phyloP scores from a whole-genome alignment of 176 grass and related monocot genomes.

The Cenchrus purpureus region DNA sequence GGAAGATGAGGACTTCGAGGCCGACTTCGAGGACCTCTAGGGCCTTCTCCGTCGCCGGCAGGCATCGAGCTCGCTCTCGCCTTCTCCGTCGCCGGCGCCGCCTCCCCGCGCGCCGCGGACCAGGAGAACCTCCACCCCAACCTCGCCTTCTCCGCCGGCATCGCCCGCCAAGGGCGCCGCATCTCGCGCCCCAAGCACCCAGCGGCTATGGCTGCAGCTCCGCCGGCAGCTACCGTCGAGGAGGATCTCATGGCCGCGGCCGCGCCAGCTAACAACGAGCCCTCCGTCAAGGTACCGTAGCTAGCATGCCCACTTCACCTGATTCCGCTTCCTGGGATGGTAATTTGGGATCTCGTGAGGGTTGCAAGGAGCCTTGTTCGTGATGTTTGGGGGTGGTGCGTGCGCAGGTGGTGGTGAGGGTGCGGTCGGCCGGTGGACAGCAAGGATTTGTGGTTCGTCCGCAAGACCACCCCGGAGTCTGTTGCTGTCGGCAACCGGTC shows the following conservation, averaged over 20 bases:
- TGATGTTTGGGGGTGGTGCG: slow-evolving; percentile 14
- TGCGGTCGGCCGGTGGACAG: slow-evolving; percentile 50
- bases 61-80: slow-evolving; percentile 50
- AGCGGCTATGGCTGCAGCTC: neutral
- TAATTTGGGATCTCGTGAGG: neutral
- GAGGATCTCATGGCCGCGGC: neutral
- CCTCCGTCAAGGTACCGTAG: slow-evolving; percentile 45
- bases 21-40: no score
- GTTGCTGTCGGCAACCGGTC: slow-evolving; percentile 65
- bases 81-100: slow-evolving; percentile 23
- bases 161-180: slow-evolving; percentile 42
- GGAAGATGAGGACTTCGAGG: no score
- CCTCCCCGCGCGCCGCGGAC: slow-evolving; percentile 35
- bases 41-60: neutral
- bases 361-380: neutral
- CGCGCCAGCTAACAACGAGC: slow-evolving; percentile 6
- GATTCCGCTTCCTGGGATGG: neutral
- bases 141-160: slow-evolving; percentile 25
- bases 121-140: slow-evolving; percentile 65
- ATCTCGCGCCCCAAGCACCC: slow-evolving; percentile 30
- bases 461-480: slow-evolving; percentile 40
- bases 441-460: slow-evolving; percentile 62
- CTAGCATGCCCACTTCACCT: neutral
- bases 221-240: neutral
- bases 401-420: slow-evolving; percentile 55